These are phyloP conservation scores for Tricholoma terreum DNA, from an alignment of 768 basidiomycete species.

Conservation along the genomic window DNA sequence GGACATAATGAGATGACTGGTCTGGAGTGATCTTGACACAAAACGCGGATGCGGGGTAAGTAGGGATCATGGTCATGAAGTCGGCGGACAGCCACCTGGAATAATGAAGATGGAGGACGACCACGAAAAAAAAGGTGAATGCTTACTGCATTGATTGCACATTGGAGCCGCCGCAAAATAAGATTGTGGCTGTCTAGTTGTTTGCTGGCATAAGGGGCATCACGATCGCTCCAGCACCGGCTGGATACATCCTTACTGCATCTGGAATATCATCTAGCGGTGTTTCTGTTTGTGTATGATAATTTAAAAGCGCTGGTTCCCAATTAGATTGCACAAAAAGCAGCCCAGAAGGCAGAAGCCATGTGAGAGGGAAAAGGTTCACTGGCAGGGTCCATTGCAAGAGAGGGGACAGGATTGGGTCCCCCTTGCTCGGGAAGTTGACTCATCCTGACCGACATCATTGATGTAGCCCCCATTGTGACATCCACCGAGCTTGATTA, in stretches of 20 bases:
- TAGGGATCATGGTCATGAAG: conserved; percentile 55
- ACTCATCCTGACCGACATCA: conserved; percentile 64
- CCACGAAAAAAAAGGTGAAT: conserved; percentile 13
- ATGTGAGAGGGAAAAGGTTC: conserved; percentile 77
- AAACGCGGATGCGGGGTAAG: conserved; percentile 59
- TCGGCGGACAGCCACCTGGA: conserved; percentile 45
- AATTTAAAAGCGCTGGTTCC: conserved; percentile 63
- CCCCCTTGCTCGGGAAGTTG: conserved; percentile 65
- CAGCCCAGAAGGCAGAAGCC: conserved; percentile 65
- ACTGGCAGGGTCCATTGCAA: conserved; percentile 67
- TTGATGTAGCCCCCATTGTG: conserved; percentile 72
- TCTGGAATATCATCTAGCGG: conserved; percentile 62
- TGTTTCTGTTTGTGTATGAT: conserved; percentile 54
- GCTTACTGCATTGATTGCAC: conserved; percentile 45
- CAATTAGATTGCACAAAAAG: conserved; percentile 65
- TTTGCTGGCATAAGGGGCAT: conserved; percentile 80
- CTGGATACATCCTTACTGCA: conserved; percentile 77
- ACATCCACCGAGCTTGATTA: conserved; percentile 58
- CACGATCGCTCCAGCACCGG: conserved; percentile 75
- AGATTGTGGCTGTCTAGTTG: conserved; percentile 76
- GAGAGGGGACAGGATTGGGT: conserved; percentile 55
- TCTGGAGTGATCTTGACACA: conserved; percentile 84
- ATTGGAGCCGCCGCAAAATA: conserved; percentile 85
- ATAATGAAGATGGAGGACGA: neutral
- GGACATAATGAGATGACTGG: conserved; percentile 48